Percentiles rank a stretch among this genome's conserved stretches.
Conservation (phyloP, 495 filamentous ascomycete species). For the Penicillium robsamsonii region DNA sequence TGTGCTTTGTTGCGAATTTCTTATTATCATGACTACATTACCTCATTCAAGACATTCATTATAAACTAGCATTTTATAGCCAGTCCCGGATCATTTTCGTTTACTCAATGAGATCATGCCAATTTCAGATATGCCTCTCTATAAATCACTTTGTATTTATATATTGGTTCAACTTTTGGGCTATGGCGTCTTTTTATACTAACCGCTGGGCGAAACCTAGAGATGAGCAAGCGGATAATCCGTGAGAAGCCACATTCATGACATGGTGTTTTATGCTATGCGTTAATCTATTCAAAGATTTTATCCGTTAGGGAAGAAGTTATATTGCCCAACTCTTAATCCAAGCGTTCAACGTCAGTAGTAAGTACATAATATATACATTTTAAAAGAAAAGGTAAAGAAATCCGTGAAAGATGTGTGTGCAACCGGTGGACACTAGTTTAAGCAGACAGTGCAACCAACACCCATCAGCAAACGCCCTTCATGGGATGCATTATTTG, state of each 20-base stretch:
- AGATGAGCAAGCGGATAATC: neutral
- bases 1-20: neutral
- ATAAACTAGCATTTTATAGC: neutral
- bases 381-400: neutral
- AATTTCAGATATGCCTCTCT: neutral
- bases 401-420: neutral
- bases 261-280: neutral
- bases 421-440: neutral
- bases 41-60: neutral
- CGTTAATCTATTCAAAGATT: neutral
- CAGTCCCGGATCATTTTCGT: neutral
- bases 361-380: neutral
- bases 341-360: neutral
- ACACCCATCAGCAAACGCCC: neutral
- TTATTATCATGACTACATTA: neutral
- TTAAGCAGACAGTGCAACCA: neutral
- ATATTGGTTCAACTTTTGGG: no score
- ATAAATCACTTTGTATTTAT: neutral
- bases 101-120: neutral
- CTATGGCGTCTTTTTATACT: no score
- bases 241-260: neutral
- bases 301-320: neutral
- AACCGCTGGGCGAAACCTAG: no score
- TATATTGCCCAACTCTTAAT: neutral
- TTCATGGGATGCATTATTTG: neutral